phyloP scores from a whole-genome alignment of 345 rosid genomes.

The Sonneratia caseolaris region DNA sequence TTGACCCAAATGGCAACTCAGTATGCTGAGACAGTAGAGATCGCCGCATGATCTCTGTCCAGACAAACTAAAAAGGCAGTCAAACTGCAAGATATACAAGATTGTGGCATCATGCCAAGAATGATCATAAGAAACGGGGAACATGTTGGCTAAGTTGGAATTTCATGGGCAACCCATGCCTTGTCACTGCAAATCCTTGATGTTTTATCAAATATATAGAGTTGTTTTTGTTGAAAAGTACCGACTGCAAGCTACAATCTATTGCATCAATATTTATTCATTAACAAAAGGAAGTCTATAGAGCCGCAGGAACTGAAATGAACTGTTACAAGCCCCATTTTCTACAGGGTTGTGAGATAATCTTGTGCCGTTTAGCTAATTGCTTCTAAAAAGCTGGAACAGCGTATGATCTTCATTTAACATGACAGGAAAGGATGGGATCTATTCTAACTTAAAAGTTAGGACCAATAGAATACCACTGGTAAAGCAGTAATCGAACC shows the following conservation, averaged over 20 bases:
- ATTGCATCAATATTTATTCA: neutral
- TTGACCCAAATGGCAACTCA: neutral
- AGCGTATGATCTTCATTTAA: too few species aligned
- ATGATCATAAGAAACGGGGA: neutral
- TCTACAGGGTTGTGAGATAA: neutral
- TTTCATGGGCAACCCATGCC: neutral
- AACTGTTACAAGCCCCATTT: neutral
- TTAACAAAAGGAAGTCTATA: too few species aligned
- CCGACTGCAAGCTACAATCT: neutral
- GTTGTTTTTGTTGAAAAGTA: neutral
- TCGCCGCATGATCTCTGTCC: neutral
- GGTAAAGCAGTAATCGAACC: conserved; percentile 65
- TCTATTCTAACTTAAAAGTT: neutral
- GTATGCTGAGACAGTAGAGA: neutral
- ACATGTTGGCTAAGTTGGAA: neutral
- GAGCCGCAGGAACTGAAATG: neutral
- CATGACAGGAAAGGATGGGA: neutral
- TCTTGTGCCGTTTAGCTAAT: too few species aligned
- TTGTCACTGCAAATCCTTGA: too few species aligned
- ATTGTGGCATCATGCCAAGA: neutral
- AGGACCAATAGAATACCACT: conserved; percentile 31
- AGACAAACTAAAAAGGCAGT: neutral
- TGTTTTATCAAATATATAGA: too few species aligned
- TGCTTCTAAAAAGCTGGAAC: too few species aligned
- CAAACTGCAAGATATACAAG: neutral